These are phyloP conservation scores for Trichoderma simmonsii DNA, from an alignment of 2,329 filamentous ascomycete genomes.

Conservation along the genomic window DNA sequence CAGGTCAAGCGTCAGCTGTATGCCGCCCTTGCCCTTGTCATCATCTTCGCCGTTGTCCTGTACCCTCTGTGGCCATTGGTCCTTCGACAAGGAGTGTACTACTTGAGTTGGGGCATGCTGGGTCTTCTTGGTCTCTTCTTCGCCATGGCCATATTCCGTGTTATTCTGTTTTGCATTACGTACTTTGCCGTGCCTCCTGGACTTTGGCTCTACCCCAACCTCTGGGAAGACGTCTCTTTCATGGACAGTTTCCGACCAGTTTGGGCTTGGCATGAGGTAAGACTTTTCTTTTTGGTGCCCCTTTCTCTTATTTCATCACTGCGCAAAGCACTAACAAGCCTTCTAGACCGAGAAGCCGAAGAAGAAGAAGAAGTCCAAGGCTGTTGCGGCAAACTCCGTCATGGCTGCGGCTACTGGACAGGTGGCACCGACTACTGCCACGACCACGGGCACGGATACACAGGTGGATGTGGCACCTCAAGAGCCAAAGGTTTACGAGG, in stretches of 20 bases:
- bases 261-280: slow-evolving; percentile 97
- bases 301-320: background rate
- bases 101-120: slow-evolving; percentile 90
- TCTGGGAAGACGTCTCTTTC: slow-evolving; percentile 98
- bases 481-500: slow-evolving; percentile 43
- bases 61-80: slow-evolving; percentile 96
- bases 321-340: slow-evolving; percentile 22
- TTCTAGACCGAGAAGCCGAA: slow-evolving; percentile 37
- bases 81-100: slow-evolving; percentile 92
- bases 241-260: slow-evolving; percentile 94
- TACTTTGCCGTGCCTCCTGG: slow-evolving; percentile 82
- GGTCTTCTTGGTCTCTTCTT: slow-evolving; percentile 91
- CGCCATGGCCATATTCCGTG: slow-evolving; percentile 92
- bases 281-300: slow-evolving; percentile 27
- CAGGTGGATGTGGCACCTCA: slow-evolving; percentile 47
- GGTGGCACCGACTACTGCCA: slow-evolving; percentile 50
- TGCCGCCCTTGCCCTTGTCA: slow-evolving; percentile 74
- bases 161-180: slow-evolving; percentile 91
- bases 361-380: slow-evolving; percentile 57
- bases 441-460: slow-evolving; percentile 55
- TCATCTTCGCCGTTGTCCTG: slow-evolving; percentile 85
- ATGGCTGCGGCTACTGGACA: slow-evolving; percentile 55
- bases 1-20: slow-evolving; percentile 94
- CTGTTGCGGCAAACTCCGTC: slow-evolving; percentile 38
- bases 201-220: slow-evolving; percentile 96